phyloP scores from a whole-genome alignment of 83 land plant species.

The Picea engelmannii region DNA sequence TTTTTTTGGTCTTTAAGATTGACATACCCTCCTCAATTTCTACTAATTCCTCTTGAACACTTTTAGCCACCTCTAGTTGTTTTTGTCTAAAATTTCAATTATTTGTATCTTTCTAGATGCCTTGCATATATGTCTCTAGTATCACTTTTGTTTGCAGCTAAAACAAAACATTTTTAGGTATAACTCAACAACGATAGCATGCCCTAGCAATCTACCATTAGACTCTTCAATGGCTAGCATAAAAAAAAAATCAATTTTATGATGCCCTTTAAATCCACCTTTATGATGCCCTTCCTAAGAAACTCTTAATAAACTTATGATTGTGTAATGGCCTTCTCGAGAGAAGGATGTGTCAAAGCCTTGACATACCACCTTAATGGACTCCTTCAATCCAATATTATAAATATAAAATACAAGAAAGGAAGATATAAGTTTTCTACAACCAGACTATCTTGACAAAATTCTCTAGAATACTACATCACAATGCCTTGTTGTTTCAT shows the following conservation, averaged over 20 bases:
- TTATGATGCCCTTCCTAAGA: neutral
- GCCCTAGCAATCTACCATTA: neutral
- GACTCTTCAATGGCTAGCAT: neutral
- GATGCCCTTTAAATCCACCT: neutral
- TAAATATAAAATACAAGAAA: neutral
- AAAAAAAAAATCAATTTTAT: neutral
- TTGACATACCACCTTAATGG: neutral
- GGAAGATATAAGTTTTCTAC: neutral
- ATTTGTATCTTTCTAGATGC: neutral
- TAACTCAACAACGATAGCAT: neutral
- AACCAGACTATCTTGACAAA: neutral
- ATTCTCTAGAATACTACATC: neutral
- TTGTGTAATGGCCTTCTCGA: neutral
- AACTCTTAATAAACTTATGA: neutral
- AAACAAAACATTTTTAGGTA: neutral
- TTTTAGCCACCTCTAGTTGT: neutral
- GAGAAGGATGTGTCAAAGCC: neutral
- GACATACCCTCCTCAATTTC: neutral
- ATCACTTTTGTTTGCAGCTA: neutral
- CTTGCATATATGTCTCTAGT: neutral
- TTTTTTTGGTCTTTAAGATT: neutral
- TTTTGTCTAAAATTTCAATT: neutral
- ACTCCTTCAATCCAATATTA: neutral
- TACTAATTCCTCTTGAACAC: neutral
- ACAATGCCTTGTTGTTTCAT: constrained; percentile 5